Percentiles rank a stretch among this genome's conserved stretches.
Evolutionary conservation across 2,329 filamentous ascomycete species (phyloP).

Genomic region (Tolypocladium ovalisporum): DNA sequence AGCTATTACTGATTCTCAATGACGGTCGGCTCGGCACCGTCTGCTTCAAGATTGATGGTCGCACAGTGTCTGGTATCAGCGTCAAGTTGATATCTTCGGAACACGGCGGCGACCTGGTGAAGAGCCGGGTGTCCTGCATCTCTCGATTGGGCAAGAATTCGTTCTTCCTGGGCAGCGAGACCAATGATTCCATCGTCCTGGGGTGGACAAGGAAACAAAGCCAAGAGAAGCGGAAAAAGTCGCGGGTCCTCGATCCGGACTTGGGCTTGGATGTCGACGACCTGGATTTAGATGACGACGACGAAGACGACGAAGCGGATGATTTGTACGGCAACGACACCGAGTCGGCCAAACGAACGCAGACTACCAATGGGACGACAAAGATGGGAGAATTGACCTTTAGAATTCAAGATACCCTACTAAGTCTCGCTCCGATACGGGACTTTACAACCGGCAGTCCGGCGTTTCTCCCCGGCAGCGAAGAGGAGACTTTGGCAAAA

Average conservation of each 20-base stretch:
- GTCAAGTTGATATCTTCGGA: conserved; percentile 54
- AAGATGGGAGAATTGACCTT: conserved; percentile 60
- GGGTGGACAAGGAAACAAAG: conserved; percentile 63
- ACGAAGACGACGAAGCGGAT: conserved; percentile 58
- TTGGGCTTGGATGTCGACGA: conserved; percentile 39
- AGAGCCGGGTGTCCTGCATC: conserved; percentile 56
- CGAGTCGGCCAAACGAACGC: conserved; percentile 45
- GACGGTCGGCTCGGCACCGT: conserved; percentile 66
- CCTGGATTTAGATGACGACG: conserved; percentile 47
- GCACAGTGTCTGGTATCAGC: conserved; percentile 80
- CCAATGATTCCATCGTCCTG: conserved; percentile 68
- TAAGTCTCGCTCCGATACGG: conserved; percentile 70
- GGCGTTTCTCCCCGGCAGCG: conserved; percentile 28
- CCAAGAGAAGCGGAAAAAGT: conserved; percentile 54
- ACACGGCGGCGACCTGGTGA: conserved; percentile 51
- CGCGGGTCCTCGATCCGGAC: conserved; percentile 44
- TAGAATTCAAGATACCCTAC: conserved; percentile 63
- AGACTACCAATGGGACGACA: conserved; percentile 25
- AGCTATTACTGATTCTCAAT: conserved; percentile 72
- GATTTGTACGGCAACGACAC: conserved; percentile 50
- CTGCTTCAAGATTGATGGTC: conserved; percentile 77
- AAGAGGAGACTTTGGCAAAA: conserved; percentile 28
- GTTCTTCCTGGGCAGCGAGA: conserved; percentile 79
- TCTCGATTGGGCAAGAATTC: conserved; percentile 55
- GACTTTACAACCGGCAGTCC: conserved; percentile 60